These are phyloP conservation scores for Fonsecaea nubica DNA, from an alignment of 2,329 filamentous ascomycete genomes.

Conservation along the genomic window DNA sequence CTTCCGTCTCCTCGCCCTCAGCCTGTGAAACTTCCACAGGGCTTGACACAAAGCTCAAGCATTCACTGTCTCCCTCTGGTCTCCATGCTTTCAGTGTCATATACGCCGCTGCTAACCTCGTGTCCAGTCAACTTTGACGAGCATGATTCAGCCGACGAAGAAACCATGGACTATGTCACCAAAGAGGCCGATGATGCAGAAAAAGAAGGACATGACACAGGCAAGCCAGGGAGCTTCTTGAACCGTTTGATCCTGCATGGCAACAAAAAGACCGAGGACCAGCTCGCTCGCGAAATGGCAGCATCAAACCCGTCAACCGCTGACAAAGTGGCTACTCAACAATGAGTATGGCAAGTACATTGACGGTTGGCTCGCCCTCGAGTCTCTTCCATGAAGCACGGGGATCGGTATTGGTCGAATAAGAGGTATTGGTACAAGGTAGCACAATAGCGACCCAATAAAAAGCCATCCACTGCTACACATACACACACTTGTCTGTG, in stretches of 20 bases:
- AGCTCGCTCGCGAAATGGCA: slow-evolving; percentile 31
- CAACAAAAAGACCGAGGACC: slow-evolving; percentile 40
- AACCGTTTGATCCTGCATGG: slow-evolving; percentile 40
- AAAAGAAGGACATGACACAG: slow-evolving; percentile 33
- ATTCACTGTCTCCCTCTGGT: neutral
- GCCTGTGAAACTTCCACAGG: neutral
- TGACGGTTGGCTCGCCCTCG: neutral
- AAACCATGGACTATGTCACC: slow-evolving; percentile 35
- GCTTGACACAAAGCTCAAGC: neutral
- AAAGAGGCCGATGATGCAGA: slow-evolving; percentile 39
- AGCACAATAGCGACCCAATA: slow-evolving; percentile 13
- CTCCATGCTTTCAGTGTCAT: neutral
- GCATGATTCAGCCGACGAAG: slow-evolving; percentile 38
- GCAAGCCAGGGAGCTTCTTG: slow-evolving; percentile 37
- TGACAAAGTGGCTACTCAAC: slow-evolving; percentile 28
- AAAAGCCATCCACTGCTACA: slow-evolving; percentile 1
- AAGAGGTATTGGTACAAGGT: slow-evolving; percentile 7
- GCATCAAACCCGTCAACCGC: slow-evolving; percentile 27
- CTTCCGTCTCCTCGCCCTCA: neutral
- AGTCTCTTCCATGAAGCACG: neutral
- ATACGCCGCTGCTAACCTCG: neutral
- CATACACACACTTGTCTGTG: neutral
- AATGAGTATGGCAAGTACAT: slow-evolving; percentile 1
- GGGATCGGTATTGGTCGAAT: neutral
- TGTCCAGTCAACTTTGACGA: slow-evolving; percentile 37